Evolutionary conservation across 2,329 filamentous ascomycete genomes (phyloP).

Genomic region (Nigrospora oryzae): DNA sequence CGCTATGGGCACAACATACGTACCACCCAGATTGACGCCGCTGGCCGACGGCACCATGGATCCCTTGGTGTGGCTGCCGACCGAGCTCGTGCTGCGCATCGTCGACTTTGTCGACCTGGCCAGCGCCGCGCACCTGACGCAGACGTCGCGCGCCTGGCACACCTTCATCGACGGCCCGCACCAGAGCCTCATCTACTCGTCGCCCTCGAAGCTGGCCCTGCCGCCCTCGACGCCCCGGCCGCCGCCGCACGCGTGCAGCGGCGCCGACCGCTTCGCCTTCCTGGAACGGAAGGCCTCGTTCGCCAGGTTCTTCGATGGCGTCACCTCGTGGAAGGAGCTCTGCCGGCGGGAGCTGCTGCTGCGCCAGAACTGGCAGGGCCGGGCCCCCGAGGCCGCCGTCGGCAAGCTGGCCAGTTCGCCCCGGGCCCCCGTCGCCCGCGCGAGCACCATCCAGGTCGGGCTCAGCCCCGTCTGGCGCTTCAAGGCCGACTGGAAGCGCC

Average conservation of each 20-base stretch:
- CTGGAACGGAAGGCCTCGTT: constrained; percentile 12
- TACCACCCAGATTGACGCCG: no score
- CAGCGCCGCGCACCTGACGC: constrained; percentile 7
- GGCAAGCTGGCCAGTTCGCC: constrained; percentile 11
- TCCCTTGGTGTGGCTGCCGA: constrained; percentile 8
- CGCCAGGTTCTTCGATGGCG: constrained; percentile 22
- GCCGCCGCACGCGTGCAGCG: constrained; percentile 1
- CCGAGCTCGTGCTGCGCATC: constrained; percentile 13
- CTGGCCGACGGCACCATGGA: constrained; percentile 4
- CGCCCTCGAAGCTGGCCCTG: constrained; percentile 1
- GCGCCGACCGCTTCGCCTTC: background rate
- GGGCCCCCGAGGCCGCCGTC: constrained; percentile 24
- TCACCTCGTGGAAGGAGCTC: constrained; percentile 31
- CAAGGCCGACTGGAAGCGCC: constrained; percentile 33
- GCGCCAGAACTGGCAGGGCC: constrained; percentile 25
- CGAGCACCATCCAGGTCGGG: constrained; percentile 29
- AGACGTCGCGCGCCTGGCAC: constrained; percentile 9
- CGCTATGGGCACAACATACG: no score
- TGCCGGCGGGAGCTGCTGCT: constrained; percentile 31
- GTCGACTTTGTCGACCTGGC: constrained; percentile 9
- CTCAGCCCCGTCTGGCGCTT: constrained; percentile 34
- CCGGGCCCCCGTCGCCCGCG: constrained; percentile 21
- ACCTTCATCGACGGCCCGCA: constrained; percentile 11
- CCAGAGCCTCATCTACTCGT: constrained; percentile 10
- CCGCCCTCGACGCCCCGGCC: background rate